phyloP scores from a whole-genome alignment of 371 early-diverging fungal genomes.

The Polyrhizophydium stewartii region DNA sequence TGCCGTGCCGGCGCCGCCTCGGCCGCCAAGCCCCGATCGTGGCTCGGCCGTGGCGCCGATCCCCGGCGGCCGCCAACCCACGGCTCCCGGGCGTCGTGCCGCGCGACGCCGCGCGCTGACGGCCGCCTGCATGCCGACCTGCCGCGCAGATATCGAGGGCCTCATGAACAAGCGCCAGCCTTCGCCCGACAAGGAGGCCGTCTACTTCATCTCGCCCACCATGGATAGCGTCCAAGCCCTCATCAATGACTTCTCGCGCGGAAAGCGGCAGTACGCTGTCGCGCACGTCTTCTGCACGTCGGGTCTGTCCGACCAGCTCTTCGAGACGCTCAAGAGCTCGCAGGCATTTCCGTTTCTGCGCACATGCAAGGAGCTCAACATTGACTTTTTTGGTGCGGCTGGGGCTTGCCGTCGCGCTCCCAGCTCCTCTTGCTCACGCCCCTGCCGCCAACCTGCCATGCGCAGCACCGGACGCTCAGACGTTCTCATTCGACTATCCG shows the following conservation, averaged over 20 bases:
- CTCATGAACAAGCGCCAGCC: constrained; percentile 77
- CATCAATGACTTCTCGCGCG: constrained; percentile 71
- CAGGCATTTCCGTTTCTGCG: constrained; percentile 20
- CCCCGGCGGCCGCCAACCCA: background rate
- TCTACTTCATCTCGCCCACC: constrained; percentile 87
- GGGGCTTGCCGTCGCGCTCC: too few relatives aligned
- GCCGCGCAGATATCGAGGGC: constrained; percentile 58
- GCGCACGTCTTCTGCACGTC: constrained; percentile 35
- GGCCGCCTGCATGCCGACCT: too few relatives aligned
- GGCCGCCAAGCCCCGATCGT: too few relatives aligned
- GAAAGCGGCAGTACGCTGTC: constrained; percentile 32
- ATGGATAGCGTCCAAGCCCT: constrained; percentile 67
- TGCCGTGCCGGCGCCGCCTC: too few relatives aligned
- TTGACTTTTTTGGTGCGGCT: constrained; percentile 44
- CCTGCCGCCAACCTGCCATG: background rate
- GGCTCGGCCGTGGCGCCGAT: too few relatives aligned
- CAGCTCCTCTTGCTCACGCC: background rate
- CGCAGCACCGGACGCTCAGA: constrained; percentile 69
- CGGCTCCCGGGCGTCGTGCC: too few relatives aligned
- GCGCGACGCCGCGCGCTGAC: too few relatives aligned
- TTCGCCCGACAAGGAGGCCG: constrained; percentile 80
- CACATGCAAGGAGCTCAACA: constrained; percentile 37
- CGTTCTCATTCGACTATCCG: constrained; percentile 71
- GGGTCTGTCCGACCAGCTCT: constrained; percentile 33
- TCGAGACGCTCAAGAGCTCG: constrained; percentile 32